phyloP scores from a whole-genome alignment of 345 rosid species.

The Dipteronia dyeriana region DNA sequence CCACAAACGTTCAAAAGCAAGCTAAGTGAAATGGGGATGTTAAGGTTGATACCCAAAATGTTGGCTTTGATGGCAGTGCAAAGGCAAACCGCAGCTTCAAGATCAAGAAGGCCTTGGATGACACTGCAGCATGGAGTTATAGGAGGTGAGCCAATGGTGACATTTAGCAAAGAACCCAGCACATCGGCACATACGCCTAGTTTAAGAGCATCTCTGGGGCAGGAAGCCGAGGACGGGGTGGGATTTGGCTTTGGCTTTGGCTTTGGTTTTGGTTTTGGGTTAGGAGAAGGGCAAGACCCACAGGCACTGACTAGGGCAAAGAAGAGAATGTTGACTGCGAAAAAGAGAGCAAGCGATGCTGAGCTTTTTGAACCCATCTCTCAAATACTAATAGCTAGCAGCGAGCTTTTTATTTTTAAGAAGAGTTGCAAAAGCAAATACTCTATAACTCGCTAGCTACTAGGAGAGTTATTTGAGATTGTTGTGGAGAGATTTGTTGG shows the following conservation, averaged over 20 bases:
- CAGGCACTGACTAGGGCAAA: slow-evolving; percentile 45
- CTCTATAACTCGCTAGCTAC: slow-evolving; percentile 17
- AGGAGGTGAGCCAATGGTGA: slow-evolving; percentile 44
- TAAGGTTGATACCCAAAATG: slow-evolving; percentile 17
- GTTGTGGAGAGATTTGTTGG: slow-evolving; percentile 17
- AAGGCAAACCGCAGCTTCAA: slow-evolving; percentile 27
- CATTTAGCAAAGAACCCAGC: slow-evolving; percentile 40
- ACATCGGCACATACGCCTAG: slow-evolving; percentile 47
- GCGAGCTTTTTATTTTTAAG: not conserved
- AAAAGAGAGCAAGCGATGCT: slow-evolving; percentile 46
- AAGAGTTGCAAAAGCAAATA: not conserved
- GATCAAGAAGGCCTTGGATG: slow-evolving; percentile 1
- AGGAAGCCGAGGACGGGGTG: too few relatives aligned
- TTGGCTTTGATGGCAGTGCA: slow-evolving; percentile 26
- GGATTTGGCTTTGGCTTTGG: slow-evolving; percentile 33
- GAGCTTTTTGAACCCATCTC: slow-evolving; percentile 52
- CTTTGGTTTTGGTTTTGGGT: slow-evolving; percentile 32
- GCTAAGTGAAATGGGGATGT: slow-evolving; percentile 8
- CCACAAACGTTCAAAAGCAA: slow-evolving; percentile 8
- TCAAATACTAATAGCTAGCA: slow-evolving; percentile 1
- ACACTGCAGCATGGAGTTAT: slow-evolving; percentile 34
- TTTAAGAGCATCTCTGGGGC: slow-evolving; percentile 50
- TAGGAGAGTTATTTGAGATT: slow-evolving; percentile 14
- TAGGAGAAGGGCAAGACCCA: slow-evolving; percentile 47
- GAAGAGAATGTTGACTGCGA: slow-evolving; percentile 53